Percentiles rank a stretch among this genome's conserved stretches.
These are phyloP conservation scores for Termitomyces sp. DNA, from an alignment of 768 basidiomycete genomes.

Conservation along the genomic window DNA sequence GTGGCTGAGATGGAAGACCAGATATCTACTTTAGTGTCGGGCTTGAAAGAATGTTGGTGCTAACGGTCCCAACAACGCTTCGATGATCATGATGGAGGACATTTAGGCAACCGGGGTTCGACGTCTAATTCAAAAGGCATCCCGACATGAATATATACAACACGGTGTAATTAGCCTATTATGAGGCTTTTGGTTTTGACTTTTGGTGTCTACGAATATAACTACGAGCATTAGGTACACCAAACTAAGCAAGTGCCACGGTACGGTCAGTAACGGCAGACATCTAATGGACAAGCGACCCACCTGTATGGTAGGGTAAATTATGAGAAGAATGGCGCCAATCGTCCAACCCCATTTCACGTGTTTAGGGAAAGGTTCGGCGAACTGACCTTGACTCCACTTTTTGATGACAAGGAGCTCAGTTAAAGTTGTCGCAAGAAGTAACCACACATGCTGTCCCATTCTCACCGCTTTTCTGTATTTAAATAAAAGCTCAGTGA, in stretches of 20 bases:
- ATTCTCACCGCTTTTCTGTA: constrained; percentile 77
- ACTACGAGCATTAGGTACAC: constrained; percentile 54
- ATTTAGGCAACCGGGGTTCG: neutral
- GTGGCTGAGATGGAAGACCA: too few relatives aligned
- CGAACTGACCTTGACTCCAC: constrained; percentile 76
- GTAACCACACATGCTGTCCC: constrained; percentile 87
- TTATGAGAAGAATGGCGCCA: constrained; percentile 54
- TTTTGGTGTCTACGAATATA: constrained; percentile 46
- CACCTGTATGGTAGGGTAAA: constrained; percentile 72
- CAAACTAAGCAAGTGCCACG: constrained; percentile 49
- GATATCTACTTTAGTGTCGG: too few relatives aligned
- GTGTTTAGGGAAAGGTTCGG: constrained; percentile 55
- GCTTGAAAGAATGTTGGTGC: too few relatives aligned
- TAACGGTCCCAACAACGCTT: too few relatives aligned
- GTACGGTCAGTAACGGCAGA: neutral
- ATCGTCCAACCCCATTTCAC: constrained; percentile 71
- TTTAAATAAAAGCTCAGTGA: constrained; percentile 1
- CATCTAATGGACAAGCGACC: constrained; percentile 22
- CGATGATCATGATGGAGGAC: neutral
- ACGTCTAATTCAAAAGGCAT: neutral
- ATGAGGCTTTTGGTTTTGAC: constrained; percentile 33
- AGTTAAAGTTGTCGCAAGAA: constrained; percentile 82
- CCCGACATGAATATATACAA: neutral
- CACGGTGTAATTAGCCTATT: constrained; percentile 4
- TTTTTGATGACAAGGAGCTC: constrained; percentile 80